Base-by-base conservation (phyloP, 164 flowering plant genomes). In the Protea cynaroides region DNA sequence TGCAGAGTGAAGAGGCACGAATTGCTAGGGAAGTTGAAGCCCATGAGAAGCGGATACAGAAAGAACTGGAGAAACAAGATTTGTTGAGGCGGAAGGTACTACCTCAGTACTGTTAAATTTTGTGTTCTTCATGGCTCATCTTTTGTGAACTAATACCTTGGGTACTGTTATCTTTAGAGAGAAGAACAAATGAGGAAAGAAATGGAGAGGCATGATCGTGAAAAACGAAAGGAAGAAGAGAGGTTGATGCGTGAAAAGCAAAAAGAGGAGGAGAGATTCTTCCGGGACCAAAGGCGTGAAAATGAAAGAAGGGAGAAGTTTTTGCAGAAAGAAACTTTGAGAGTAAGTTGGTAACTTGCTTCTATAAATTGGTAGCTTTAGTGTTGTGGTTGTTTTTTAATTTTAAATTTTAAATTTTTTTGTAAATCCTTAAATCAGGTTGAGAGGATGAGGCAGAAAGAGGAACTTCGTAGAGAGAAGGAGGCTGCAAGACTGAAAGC, bases 151-250 rank as follows among this genome's bases (percentile, higher is more conserved):
- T 78, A 18, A 65, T 44, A 57, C 25, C 10, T 13, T 25, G 21
- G 25, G 8, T 66, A 37, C 51, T 57, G 7, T 36, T 38, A 43
- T 71, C 8, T 54, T 36, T 34, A 92, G 98, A 83, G 85, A 74
- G 98, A 90, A 68, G 98, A 92, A 56, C 96, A 88, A 84, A 83
- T 86, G 75, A 78, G 82, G 70, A 86, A 86, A 69, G 97, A 92
- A 70, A 86, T 90, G 89, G 98, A 92, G 75, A 86, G 79, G 72
- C 93, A 82, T 56, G 98, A 92, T 36, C 90, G 96, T 58, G 98
- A 92, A 74, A 83, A 93, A 64, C 75, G 92, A 67, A 92, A 85
- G 70, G 98, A 92, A 78, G 96, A 90, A 70, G 98, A 92, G 69
- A 84, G 90, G 74, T 68, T 86, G 62, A 62, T 88, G 76, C 93